Evolutionary conservation across 176 grass and related monocot species (phyloP), one percentile per base, ranked within the genome.

Genomic region (Olyra latifolia): DNA sequence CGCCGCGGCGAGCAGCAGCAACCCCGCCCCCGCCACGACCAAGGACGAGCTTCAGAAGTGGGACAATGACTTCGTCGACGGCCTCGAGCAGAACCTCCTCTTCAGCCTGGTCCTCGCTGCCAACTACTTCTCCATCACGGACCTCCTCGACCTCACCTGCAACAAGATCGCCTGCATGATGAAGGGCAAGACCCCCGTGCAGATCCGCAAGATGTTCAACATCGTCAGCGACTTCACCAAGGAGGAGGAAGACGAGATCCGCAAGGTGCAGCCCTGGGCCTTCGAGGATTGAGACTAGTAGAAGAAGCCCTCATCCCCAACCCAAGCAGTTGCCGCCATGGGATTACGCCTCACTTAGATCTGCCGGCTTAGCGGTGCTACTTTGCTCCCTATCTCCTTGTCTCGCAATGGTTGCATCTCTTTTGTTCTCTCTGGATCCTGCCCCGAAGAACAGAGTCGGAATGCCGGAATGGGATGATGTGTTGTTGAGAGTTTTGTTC

Each of bases 161-260:
- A 3, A 44, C 61, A 45, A 44, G 81, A 0, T 74, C 71, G 81
- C 71, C 2, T 10, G 22, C 48, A 35, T 5, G 61, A 66, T 83
- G 16, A 46, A 8, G 71, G 61, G 38, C 61, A 67, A 67, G 71
- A 46, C 23, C 11, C 3, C 25, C 24, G 38, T 15, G 10, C 20
- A 83, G 81, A 45, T 83, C 22, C 69, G 80, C 32, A 1, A 19
- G 61, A 29, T 0, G 7, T 57, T 67, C 61, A 32, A 75, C 61
- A 66, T 83, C 60, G 1, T 7, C 17, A 66, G 56, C 8, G 71
- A 67, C 62, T 22, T 15, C 71, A 75, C 19, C 24, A 0, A 20
- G 59, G 6, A 65, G 7, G 16, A 83, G 81, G 72, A 75, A 17
- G 1, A 55, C 23, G 47, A 15, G 58, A 14, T 83, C 11, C 80